phyloP scores from a whole-genome alignment of 2,329 filamentous ascomycete genomes.

The Xylariomycetidae sp. region DNA sequence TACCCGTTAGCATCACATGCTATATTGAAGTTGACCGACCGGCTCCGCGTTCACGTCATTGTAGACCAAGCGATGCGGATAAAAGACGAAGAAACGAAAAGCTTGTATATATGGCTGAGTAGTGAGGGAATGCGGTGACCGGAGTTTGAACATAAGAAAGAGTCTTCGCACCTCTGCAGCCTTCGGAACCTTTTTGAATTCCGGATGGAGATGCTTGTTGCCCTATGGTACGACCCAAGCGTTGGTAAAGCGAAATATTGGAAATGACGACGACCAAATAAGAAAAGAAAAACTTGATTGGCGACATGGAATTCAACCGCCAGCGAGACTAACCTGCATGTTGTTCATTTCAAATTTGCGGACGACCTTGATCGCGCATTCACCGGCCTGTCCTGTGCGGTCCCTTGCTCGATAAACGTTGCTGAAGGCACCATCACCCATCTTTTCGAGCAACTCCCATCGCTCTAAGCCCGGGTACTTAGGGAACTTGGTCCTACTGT shows the following conservation, averaged over 20 bases:
- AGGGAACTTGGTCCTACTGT: conserved; percentile 79
- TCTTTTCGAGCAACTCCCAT: conserved; percentile 88
- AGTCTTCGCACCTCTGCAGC: conserved; percentile 86
- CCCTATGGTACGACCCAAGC: conserved; percentile 57
- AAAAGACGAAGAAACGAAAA: conserved; percentile 8
- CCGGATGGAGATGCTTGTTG: conserved; percentile 89
- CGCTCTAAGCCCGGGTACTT: conserved; percentile 79
- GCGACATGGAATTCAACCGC: conserved; percentile 23
- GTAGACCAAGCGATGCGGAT: too few relatives aligned
- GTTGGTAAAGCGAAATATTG: conserved; percentile 48
- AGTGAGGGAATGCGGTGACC: too few relatives aligned
- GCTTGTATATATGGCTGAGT: too few relatives aligned
- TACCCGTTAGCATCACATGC: conserved; percentile 25
- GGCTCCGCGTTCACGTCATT: too few relatives aligned
- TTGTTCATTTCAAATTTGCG: conserved; percentile 99
- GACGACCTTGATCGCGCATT: conserved; percentile 97
- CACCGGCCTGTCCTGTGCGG: conserved; percentile 60
- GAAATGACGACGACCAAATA: conserved; percentile 25
- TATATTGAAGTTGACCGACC: too few relatives aligned
- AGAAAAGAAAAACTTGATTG: conserved; percentile 22
- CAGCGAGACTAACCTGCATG: conserved; percentile 76
- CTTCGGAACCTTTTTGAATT: conserved; percentile 92
- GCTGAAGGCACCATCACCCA: conserved; percentile 98
- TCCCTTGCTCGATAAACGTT: conserved; percentile 94
- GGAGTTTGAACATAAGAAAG: conserved; percentile 29